Base-by-base conservation (phyloP, 1,139 yeast genomes). In the Saccharomyces hybrid region DNA sequence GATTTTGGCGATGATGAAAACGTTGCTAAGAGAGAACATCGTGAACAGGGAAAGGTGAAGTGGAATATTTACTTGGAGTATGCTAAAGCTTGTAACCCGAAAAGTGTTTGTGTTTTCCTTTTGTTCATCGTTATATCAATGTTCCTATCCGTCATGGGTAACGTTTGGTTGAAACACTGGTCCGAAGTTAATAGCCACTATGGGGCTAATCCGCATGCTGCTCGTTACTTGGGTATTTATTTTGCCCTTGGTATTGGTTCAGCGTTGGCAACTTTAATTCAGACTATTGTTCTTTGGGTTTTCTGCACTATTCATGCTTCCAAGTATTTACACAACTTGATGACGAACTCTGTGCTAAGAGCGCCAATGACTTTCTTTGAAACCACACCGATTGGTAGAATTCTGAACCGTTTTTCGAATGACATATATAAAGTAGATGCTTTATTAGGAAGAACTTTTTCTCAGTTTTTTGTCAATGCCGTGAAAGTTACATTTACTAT, bases 301-400 rank as follows among this genome's bases (percentile, higher is more conserved):
- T 84, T 77, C 72, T 89, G 97, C 70, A 82, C 96, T 2, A 86
- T 93, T 63, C 82, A 83, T 55, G 96, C 95, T 13, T 91, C 97
- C 6, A 83, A 76, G 57, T 80, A 77, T 56, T 77, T 93, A 58
- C 99, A 93, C 70, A 80, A 84, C 59, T 72, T 74, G 30, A 91
- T 93, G 98, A 83, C 95, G 4, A 71, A 72, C 38, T 77, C 90
- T 58, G 96, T 93, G 13, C 73, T 93, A 59, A 79, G 93, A 58
- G 96, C 98, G 0, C 99, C 99, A 58, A 95, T 93, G 99, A 80
- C 89, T 42, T 93, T 95, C 70, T 93, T 95, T 67, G 99, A 95
- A 72, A 90, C 97, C 0, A 93, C 98, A 0, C 99, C 99, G 51
- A 81, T 93, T 60, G 99, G 99, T 41, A 82, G 99, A 71, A 83